A percentile compares a stretch with the other conserved stretches of the same genome.
These are phyloP conservation scores for Cryptosporidium parvum DNA, from an alignment of 169 alveolate genomes.

Conservation along the genomic window DNA sequence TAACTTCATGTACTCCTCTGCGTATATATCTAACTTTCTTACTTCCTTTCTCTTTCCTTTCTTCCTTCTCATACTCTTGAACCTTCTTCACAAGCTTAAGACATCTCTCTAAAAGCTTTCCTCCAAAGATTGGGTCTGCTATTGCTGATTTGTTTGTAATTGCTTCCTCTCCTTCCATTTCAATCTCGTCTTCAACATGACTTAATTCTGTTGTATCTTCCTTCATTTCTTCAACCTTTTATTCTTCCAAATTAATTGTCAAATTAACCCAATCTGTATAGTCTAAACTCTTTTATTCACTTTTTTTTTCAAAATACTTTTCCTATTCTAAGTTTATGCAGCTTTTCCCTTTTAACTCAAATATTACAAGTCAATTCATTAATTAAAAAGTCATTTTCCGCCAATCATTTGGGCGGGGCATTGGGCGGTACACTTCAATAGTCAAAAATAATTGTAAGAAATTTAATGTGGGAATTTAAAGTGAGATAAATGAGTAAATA, in stretches of 20 bases:
- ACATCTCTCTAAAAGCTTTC: constrained; percentile 88
- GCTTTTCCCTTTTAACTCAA: background rate
- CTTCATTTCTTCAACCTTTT: background rate
- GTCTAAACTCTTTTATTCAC: background rate
- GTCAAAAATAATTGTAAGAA: background rate
- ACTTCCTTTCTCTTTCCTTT: constrained; percentile 73
- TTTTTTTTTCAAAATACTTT: background rate
- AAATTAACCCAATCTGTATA: background rate
- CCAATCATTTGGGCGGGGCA: background rate
- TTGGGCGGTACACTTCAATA: background rate
- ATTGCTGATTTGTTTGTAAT: constrained; percentile 88
- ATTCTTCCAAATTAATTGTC: background rate
- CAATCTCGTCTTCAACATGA: constrained; percentile 30
- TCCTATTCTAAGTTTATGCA: background rate
- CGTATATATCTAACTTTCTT: constrained; percentile 82
- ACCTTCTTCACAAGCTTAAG: constrained; percentile 88
- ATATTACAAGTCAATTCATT: background rate
- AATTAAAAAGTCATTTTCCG: constrained; percentile 4
- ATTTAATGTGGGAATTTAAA: background rate
- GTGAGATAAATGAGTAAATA: background rate
- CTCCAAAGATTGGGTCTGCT: constrained; percentile 92
- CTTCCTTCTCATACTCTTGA: constrained; percentile 81
- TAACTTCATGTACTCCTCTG: constrained; percentile 96
- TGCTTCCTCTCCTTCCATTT: constrained; percentile 40
- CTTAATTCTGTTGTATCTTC: constrained; percentile 7